A percentile compares a stretch with the other conserved stretches of the same genome.
Evolutionary conservation across 106 monocot species (phyloP).

Genomic region (Chionographis japonica): DNA sequence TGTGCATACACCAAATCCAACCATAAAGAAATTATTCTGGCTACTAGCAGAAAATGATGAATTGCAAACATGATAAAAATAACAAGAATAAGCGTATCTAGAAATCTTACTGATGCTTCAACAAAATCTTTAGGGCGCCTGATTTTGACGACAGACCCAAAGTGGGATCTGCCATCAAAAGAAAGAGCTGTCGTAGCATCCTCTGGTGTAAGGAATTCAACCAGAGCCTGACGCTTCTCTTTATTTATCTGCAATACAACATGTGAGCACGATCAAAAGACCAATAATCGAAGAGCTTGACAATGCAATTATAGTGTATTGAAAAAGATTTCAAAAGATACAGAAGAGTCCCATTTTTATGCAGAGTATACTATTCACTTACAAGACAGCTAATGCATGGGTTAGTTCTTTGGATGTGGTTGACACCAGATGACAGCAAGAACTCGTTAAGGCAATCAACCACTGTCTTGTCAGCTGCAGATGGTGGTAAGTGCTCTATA

Average conservation of each 20-base stretch:
- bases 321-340: neutral
- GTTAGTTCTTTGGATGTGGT: slow-evolving; percentile 46
- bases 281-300: neutral
- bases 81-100: neutral
- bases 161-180: slow-evolving; percentile 64
- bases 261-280: neutral
- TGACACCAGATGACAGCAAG: slow-evolving; percentile 43
- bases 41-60: neutral
- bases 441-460: slow-evolving; percentile 68
- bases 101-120: slow-evolving; percentile 76
- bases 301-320: neutral
- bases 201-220: slow-evolving; percentile 96
- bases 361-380: slow-evolving; percentile 21
- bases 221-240: slow-evolving; percentile 88
- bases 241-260: slow-evolving; percentile 71
- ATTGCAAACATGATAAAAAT: neutral
- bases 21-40: too few species aligned
- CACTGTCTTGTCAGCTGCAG: slow-evolving; percentile 63
- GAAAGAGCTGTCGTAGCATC: slow-evolving; percentile 91
- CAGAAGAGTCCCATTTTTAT: neutral
- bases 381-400: slow-evolving; percentile 94
- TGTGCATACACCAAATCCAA: too few species aligned
- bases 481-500: slow-evolving; percentile 73
- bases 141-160: slow-evolving; percentile 72
- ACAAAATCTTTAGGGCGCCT: slow-evolving; percentile 91